Evolutionary conservation across 2,329 filamentous ascomycete genomes (phyloP).

Genomic region (Fusarium virguliforme): DNA sequence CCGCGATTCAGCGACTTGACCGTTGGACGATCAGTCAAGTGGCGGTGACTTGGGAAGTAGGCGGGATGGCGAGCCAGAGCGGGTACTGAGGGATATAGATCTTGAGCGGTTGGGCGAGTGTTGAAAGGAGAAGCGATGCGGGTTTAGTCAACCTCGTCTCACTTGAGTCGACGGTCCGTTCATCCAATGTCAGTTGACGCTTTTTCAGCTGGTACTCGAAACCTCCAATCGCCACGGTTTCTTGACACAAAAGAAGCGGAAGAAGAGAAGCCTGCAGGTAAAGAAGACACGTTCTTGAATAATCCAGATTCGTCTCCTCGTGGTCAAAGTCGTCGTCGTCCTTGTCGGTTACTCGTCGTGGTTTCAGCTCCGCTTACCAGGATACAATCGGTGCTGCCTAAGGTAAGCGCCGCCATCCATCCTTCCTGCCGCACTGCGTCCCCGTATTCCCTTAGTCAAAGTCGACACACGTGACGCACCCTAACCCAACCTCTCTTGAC

Average conservation of each 20-base stretch:
- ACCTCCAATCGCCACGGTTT: conserved; percentile 35
- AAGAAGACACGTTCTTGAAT: conserved; percentile 22
- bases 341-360: conserved; percentile 23
- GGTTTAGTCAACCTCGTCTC: conserved; percentile 31
- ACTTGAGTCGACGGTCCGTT: conserved; percentile 28
- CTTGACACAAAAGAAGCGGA: conserved; percentile 16
- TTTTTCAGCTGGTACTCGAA: conserved; percentile 27
- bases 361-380: conserved; percentile 47
- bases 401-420: conserved; percentile 44
- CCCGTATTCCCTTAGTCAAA: conserved; percentile 23
- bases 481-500: not conserved
- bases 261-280: conserved; percentile 1
- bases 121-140: conserved; percentile 14
- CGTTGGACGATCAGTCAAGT: conserved; percentile 29
- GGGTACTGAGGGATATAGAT: not conserved
- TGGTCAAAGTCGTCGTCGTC: conserved; percentile 28
- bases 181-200: conserved; percentile 28
- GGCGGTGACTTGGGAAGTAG: conserved; percentile 15
- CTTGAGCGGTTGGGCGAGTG: conserved; percentile 2
- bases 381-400: conserved; percentile 48
- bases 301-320: conserved; percentile 12
- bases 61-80: not conserved
- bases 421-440: not conserved
- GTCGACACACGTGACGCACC: conserved; percentile 40
- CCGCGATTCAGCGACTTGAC: conserved; percentile 37